Evolutionary conservation across 1,139 yeast species (phyloP).

Genomic region (Geotrichum fermentans): DNA sequence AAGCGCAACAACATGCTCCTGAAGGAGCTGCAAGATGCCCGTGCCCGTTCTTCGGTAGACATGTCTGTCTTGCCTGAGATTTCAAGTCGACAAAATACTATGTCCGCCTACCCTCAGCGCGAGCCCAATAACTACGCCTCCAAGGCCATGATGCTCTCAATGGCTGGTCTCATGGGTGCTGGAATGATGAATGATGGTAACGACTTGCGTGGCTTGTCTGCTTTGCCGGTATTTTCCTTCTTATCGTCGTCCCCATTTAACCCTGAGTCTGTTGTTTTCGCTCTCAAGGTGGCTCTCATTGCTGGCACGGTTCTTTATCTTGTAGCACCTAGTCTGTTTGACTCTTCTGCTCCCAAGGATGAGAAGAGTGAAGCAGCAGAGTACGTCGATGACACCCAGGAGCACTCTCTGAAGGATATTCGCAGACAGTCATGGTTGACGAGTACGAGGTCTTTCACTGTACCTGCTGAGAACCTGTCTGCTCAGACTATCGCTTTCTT

Average conservation of each 20-base stretch:
- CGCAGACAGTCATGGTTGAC: constrained; percentile 31
- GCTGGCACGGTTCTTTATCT: constrained; percentile 33
- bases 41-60: constrained; percentile 2
- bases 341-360: background rate
- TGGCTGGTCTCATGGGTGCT: constrained; percentile 40
- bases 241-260: constrained; percentile 17
- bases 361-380: background rate
- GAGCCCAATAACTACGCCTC: constrained; percentile 23
- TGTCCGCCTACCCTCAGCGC: constrained; percentile 11
- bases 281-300: constrained; percentile 30
- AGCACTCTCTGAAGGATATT: constrained; percentile 15
- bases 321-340: constrained; percentile 23
- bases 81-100: constrained; percentile 1
- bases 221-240: constrained; percentile 31
- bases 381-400: background rate
- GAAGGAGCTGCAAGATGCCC: constrained; percentile 44
- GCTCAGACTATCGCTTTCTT: constrained; percentile 18
- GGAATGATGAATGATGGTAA: constrained; percentile 33
- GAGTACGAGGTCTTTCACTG: constrained; percentile 26
- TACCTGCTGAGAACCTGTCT: constrained; percentile 22
- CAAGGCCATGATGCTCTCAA: constrained; percentile 38
- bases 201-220: constrained; percentile 33
- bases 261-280: constrained; percentile 22
- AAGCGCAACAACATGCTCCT: constrained; percentile 54
- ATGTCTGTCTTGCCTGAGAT: constrained; percentile 13